Conservation (phyloP, 495 filamentous ascomycete genomes). For the Rhizodiscina lignyota region DNA sequence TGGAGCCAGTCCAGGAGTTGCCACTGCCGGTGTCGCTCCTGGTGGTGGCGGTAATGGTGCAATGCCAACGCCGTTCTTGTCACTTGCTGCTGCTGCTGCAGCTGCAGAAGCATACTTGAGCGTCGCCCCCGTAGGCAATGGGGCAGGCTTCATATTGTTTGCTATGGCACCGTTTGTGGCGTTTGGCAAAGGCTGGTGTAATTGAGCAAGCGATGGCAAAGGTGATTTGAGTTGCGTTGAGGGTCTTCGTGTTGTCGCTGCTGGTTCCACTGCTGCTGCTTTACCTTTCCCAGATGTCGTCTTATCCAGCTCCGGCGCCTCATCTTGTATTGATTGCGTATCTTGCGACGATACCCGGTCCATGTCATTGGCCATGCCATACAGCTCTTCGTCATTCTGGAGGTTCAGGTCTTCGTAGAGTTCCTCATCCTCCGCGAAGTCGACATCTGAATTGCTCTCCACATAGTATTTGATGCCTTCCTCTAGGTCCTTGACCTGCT, state of each 20-base stretch:
- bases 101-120: constrained; percentile 95
- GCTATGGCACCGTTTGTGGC: constrained; percentile 40
- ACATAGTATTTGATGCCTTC: constrained; percentile 93
- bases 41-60: constrained; percentile 80
- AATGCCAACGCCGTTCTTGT: constrained; percentile 78
- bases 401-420: constrained; percentile 92
- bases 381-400: constrained; percentile 71
- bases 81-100: constrained; percentile 83
- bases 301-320: constrained; percentile 38
- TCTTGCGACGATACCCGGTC: constrained; percentile 91
- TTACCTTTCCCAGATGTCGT: constrained; percentile 36
- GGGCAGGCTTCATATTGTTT: constrained; percentile 74
- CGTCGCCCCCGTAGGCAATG: constrained; percentile 75
- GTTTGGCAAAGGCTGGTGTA: constrained; percentile 51
- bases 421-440: constrained; percentile 82
- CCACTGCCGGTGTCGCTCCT: constrained; percentile 25
- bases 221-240: constrained; percentile 90
- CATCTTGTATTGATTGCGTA: constrained; percentile 48
- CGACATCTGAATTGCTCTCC: constrained; percentile 68
- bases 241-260: constrained; percentile 39
- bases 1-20: constrained; percentile 19
- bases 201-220: constrained; percentile 72
- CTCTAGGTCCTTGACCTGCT: constrained; percentile 70
- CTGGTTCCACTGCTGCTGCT: constrained; percentile 25
- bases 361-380: constrained; percentile 64